phyloP scores from a whole-genome alignment of 306 rosid species.

The Astragalus membranaceus region DNA sequence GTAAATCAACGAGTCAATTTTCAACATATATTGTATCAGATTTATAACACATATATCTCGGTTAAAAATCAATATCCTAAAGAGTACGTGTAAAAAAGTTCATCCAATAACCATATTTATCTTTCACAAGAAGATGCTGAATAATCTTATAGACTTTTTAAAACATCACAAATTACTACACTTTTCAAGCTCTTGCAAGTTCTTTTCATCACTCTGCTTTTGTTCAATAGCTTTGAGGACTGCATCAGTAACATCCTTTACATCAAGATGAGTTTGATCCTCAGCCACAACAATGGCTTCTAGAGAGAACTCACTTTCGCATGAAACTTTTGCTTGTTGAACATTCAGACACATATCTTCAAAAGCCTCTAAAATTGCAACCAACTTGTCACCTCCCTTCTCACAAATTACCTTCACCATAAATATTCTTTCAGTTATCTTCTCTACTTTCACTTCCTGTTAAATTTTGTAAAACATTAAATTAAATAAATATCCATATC shows the following conservation, averaged over 20 bases:
- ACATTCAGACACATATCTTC: slow-evolving; percentile 63
- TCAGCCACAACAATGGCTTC: slow-evolving; percentile 62
- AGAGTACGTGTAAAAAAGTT: neutral
- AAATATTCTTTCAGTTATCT: slow-evolving; percentile 38
- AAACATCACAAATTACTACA: neutral
- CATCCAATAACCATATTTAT: too few species aligned
- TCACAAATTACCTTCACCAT: slow-evolving; percentile 51
- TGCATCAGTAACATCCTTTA: slow-evolving; percentile 35
- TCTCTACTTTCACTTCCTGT: slow-evolving; percentile 79
- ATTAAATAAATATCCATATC: neutral
- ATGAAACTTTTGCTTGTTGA: slow-evolving; percentile 66
- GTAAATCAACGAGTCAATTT: neutral
- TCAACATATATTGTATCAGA: neutral
- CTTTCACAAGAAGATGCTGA: neutral
- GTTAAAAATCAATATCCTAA: neutral
- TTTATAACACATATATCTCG: neutral
- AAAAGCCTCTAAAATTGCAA: slow-evolving; percentile 53
- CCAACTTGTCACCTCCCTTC: slow-evolving; percentile 54
- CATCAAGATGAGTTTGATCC: slow-evolving; percentile 33
- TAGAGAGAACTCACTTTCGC: slow-evolving; percentile 45
- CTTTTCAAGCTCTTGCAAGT: neutral
- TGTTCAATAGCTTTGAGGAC: slow-evolving; percentile 40
- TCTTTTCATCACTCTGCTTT: slow-evolving; percentile 4
- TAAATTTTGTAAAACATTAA: neutral
- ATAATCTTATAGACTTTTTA: neutral